Evolutionary conservation across 1,284 basidiomycete species (phyloP).

Genomic region (Trichosporon faecale): DNA sequence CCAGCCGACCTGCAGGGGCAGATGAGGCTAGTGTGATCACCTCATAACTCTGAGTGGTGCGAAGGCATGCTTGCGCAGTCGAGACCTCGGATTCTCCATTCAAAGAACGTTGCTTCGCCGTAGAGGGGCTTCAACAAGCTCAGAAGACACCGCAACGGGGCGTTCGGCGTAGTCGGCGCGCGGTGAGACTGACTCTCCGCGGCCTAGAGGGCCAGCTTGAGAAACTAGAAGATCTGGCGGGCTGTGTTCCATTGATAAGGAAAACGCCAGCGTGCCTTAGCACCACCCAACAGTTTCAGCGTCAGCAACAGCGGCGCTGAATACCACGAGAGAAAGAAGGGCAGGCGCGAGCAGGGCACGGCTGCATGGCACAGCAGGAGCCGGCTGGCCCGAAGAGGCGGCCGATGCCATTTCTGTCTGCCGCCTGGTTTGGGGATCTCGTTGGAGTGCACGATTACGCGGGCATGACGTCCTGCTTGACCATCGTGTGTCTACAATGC

Average conservation of each 20-base stretch:
- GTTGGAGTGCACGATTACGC: not conserved
- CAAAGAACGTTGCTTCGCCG: not conserved
- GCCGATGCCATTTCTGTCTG: not conserved
- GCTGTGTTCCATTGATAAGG: not conserved
- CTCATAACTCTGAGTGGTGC: not conserved
- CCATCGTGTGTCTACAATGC: not conserved
- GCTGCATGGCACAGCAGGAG: not conserved
- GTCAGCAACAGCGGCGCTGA: not conserved
- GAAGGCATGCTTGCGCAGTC: not conserved
- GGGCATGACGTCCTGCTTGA: not conserved
- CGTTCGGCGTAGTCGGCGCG: not conserved
- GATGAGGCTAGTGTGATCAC: not conserved
- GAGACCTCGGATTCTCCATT: not conserved
- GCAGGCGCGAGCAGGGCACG: not conserved
- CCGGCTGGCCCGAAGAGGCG: not conserved
- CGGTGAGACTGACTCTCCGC: not conserved
- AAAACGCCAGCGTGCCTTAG: not conserved
- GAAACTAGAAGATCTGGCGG: not conserved
- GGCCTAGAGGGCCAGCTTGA: not conserved
- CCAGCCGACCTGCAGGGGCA: not conserved
- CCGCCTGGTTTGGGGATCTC: not conserved
- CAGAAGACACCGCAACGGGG: not conserved
- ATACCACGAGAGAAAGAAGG: not conserved
- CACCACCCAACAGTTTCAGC: not conserved
- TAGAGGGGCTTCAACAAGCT: not conserved